Conservation (phyloP, 1,139 yeast species). For the Geotrichum cucujoidarum region DNA sequence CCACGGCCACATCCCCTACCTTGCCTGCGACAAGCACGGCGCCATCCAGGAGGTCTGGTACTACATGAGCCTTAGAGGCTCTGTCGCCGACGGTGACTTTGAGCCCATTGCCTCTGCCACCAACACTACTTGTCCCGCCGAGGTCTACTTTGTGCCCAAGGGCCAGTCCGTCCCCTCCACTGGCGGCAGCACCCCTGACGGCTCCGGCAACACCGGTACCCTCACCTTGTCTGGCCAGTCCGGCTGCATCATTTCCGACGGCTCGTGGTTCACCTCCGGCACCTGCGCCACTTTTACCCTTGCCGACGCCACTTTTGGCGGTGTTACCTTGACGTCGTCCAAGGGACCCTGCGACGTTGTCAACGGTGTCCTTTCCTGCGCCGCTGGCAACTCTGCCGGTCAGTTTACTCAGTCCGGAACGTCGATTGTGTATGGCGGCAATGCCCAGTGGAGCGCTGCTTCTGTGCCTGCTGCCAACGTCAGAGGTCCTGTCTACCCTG, state of each 20-base stretch:
- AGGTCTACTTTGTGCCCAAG: constrained; percentile 70
- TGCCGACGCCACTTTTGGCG: constrained; percentile 56
- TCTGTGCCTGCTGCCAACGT: constrained; percentile 45
- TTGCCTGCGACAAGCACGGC: constrained; percentile 59
- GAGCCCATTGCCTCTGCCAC: constrained; percentile 56
- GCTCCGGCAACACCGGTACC: constrained; percentile 38
- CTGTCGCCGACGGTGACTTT: constrained; percentile 61
- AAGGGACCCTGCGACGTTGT: constrained; percentile 68
- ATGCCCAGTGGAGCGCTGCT: constrained; percentile 57
- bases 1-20: constrained; percentile 41
- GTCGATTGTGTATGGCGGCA: constrained; percentile 58
- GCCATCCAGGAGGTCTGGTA: constrained; percentile 88
- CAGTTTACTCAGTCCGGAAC: constrained; percentile 31
- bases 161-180: constrained; percentile 14
- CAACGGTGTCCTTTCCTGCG: constrained; percentile 38
- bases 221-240: constrained; percentile 50
- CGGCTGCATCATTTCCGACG: constrained; percentile 80
- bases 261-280: constrained; percentile 76
- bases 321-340: constrained; percentile 57
- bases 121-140: constrained; percentile 57
- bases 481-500: constrained; percentile 52
- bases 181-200: neutral
- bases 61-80: constrained; percentile 72
- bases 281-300: constrained; percentile 74
- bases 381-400: constrained; percentile 25